Conservation (phyloP, 441 rosid species). For the Eugenia klotzschiana region DNA sequence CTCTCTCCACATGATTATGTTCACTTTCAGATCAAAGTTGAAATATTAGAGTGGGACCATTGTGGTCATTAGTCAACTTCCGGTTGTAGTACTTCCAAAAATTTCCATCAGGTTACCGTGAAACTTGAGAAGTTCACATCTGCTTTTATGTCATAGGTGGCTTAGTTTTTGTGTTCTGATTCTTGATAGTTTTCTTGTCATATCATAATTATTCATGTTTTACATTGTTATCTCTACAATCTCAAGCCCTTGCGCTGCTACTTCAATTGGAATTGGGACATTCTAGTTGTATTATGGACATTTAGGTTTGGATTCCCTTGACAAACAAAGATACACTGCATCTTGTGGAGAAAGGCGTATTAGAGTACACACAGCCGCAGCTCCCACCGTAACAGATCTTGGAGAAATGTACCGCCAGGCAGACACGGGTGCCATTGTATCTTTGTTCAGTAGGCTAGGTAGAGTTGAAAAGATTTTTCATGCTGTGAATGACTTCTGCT, state of each 20-base stretch:
- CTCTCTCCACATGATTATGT: background rate
- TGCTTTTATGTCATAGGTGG: background rate
- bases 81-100: background rate
- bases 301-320: slow-evolving; percentile 22
- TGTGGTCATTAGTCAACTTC: background rate
- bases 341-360: slow-evolving; percentile 99
- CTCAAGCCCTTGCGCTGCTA: background rate
- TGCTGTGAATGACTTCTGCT: background rate
- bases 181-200: background rate
- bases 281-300: background rate
- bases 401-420: slow-evolving; percentile 96
- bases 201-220: background rate
- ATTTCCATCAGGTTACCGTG: background rate
- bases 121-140: background rate
- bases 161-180: background rate
- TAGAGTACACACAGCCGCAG: slow-evolving; percentile 88
- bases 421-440: slow-evolving; percentile 79
- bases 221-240: background rate
- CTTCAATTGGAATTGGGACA: background rate
- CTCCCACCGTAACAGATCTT: slow-evolving; percentile 84
- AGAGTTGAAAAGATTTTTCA: slow-evolving; percentile 2
- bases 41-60: background rate
- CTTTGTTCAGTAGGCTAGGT: slow-evolving; percentile 84
- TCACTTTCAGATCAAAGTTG: background rate
- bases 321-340: slow-evolving; percentile 74